Base-by-base conservation (phyloP, 2,329 filamentous ascomycete genomes). In the Cadophora luteo-olivacea region DNA sequence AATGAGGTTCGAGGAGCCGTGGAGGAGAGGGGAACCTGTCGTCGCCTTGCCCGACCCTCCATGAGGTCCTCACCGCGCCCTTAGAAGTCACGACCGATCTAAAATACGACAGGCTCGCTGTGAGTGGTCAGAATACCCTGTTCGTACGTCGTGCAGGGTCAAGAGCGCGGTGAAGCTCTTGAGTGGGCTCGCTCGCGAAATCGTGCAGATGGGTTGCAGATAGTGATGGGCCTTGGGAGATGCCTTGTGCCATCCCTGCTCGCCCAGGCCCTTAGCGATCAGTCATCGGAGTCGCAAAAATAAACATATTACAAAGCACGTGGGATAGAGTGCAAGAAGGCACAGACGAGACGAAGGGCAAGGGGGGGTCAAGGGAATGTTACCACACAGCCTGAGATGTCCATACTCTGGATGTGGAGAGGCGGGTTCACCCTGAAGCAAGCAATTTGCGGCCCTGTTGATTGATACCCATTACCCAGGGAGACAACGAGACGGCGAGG, bases 281-380 rank as follows among this genome's bases (percentile, higher is more conserved):
- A 19, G 64, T 49, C 70, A 68, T 64, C 69, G 45, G 49, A 25
- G 61, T 24, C 49, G 52, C 67, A 69, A 73, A 73, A 75, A 75
- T 74, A 75, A 72, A 76, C 70, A 67, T 73, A 73, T 76, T 68
- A 75, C 70, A 70, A 75, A 76, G 73, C 73, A 72, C 70, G 70
- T 75, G 70, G 64, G 64, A 32, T 52, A 49, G 45, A 49, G 45
- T 49, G 45, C 45, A 5, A n/a, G 41, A 45, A 45, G 41, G n/a
- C 45, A 58, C 49, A 22, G 16, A 11, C 19, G 8, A 24, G 32
- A 22, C 2, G 6, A 7, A n/a, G 33, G 33, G 33, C 11, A 60
- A 36, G 33, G 11, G 22, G 25, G 12, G 22, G 36, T 8, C 45
- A 58, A 33, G 55, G 33, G 33, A 33, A 22, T 29, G 24, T 22